These are phyloP conservation scores for Leccinum subgranulosum DNA, from an alignment of 768 basidiomycete species.

Conservation along the genomic window DNA sequence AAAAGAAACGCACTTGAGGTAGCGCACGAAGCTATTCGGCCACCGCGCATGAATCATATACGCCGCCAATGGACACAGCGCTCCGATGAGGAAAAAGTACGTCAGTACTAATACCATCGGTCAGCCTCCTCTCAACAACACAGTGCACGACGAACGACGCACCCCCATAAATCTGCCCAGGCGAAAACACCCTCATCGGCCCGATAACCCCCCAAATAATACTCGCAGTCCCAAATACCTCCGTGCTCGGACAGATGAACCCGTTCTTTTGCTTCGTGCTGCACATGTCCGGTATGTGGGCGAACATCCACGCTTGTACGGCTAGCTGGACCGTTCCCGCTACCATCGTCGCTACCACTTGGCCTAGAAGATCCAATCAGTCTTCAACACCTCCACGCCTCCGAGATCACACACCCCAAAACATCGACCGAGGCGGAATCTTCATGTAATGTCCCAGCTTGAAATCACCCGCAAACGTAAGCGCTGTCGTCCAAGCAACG, in stretches of 20 bases:
- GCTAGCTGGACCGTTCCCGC: slow-evolving; percentile 69
- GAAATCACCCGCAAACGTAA: slow-evolving; percentile 67
- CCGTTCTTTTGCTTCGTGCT: slow-evolving; percentile 35
- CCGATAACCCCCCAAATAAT: slow-evolving; percentile 85
- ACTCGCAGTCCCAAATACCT: slow-evolving; percentile 77
- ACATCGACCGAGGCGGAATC: slow-evolving; percentile 65
- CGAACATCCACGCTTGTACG: slow-evolving; percentile 62
- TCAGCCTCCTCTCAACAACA: not conserved
- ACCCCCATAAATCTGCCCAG: slow-evolving; percentile 59
- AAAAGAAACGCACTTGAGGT: slow-evolving; percentile 52
- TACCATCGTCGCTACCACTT: slow-evolving; percentile 60
- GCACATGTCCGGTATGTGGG: slow-evolving; percentile 37
- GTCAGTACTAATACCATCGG: slow-evolving; percentile 33
- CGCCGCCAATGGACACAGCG: slow-evolving; percentile 52
- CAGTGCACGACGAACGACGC: not conserved
- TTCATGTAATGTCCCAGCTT: slow-evolving; percentile 78
- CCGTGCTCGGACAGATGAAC: slow-evolving; percentile 68
- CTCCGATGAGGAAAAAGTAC: slow-evolving; percentile 82
- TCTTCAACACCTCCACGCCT: not conserved
- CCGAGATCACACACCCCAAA: slow-evolving; percentile 38
- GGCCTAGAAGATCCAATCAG: slow-evolving; percentile 25
- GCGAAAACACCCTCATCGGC: slow-evolving; percentile 63
- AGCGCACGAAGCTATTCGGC: slow-evolving; percentile 59
- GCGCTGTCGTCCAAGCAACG: slow-evolving; percentile 31
- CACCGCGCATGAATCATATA: slow-evolving; percentile 56